Percentiles rank a stretch among this genome's conserved stretches.
phyloP scores from a whole-genome alignment of 192 early-diverging fungal species.

The Mortierella alpina region DNA sequence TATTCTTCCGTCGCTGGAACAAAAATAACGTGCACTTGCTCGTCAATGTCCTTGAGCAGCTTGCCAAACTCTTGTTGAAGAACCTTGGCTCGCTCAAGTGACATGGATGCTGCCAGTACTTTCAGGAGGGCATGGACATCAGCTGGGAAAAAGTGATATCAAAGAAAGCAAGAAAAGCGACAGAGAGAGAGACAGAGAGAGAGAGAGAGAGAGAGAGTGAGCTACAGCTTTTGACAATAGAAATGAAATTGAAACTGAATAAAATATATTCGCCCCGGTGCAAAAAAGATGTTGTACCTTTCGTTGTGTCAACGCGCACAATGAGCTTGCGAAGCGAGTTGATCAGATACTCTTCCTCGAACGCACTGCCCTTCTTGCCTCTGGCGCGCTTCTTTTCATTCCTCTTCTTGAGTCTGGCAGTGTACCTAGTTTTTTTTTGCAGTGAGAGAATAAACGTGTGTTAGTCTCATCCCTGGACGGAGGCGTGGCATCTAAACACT shows the following conservation, averaged over 20 bases:
- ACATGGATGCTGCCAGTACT: constrained; percentile 61
- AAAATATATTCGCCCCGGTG: background rate
- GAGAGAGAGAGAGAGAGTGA: background rate
- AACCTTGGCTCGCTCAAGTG: constrained; percentile 55
- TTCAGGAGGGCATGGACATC: constrained; percentile 66
- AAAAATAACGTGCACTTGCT: constrained; percentile 61
- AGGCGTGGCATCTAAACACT: background rate
- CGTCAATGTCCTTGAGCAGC: constrained; percentile 58
- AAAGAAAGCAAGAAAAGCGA: constrained; percentile 7
- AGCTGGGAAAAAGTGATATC: constrained; percentile 29
- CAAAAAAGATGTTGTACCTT: constrained; percentile 56
- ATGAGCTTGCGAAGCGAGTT: constrained; percentile 74
- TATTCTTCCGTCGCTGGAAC: constrained; percentile 55
- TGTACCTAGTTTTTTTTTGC: constrained; percentile 59
- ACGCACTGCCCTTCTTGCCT: constrained; percentile 90
- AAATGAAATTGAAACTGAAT: background rate
- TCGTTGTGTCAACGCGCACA: constrained; percentile 63
- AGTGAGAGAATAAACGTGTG: background rate
- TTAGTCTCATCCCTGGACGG: background rate
- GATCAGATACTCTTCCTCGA: constrained; percentile 91
- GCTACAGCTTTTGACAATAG: background rate
- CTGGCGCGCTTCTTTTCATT: constrained; percentile 82
- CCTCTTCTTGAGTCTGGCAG: constrained; percentile 76
- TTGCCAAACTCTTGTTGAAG: constrained; percentile 62
- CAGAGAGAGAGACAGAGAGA: background rate